Conservation (phyloP, 345 rosid species). For the Rhodamnia rubescens region DNA sequence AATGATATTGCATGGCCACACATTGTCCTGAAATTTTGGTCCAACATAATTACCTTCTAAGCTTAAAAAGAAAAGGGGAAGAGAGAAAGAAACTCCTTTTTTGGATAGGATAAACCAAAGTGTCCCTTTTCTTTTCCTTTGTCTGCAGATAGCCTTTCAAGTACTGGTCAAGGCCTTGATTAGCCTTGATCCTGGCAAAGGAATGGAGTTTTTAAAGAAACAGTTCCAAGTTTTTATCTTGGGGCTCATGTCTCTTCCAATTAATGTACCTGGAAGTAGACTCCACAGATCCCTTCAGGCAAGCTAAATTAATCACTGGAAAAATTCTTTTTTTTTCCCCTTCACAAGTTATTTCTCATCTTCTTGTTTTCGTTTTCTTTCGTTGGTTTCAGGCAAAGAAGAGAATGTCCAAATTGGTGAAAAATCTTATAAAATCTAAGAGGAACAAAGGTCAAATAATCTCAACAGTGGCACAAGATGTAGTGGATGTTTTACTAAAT, state of each 20-base stretch:
- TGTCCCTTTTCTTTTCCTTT: neutral
- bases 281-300: constrained; percentile 83
- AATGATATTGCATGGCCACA: constrained; percentile 21
- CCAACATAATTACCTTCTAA: constrained; percentile 14
- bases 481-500: constrained; percentile 60
- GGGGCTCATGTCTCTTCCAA: constrained; percentile 90
- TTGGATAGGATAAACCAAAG: neutral
- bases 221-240: constrained; percentile 71
- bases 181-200: constrained; percentile 74
- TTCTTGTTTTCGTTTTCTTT: neutral
- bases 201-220: constrained; percentile 57
- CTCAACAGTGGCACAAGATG: constrained; percentile 38
- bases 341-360: neutral
- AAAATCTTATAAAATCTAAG: constrained; percentile 37
- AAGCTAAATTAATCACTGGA: constrained; percentile 4
- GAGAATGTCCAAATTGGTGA: constrained; percentile 64
- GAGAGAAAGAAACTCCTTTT: neutral
- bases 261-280: constrained; percentile 82
- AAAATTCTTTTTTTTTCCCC: neutral
- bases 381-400: constrained; percentile 63
- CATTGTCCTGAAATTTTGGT: constrained; percentile 23
- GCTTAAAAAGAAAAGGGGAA: constrained; percentile 4
- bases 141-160: constrained; percentile 72
- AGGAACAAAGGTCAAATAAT: constrained; percentile 13
- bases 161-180: constrained; percentile 85